These are phyloP conservation scores for Mucuna pruriens DNA, from an alignment of 306 rosid species.

Conservation along the genomic window DNA sequence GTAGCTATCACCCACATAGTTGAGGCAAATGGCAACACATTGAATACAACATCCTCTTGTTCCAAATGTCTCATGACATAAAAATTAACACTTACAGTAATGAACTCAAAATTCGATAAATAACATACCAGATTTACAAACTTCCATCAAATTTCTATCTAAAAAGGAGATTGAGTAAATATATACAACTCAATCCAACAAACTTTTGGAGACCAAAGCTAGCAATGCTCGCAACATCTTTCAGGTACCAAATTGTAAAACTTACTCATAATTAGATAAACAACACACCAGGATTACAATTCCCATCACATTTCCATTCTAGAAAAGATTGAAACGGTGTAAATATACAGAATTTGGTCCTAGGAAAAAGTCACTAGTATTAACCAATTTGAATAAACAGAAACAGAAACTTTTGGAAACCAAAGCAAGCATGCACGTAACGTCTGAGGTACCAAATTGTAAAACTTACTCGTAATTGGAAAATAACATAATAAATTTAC, in stretches of 20 bases:
- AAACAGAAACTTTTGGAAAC: not conserved
- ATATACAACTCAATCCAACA: not conserved
- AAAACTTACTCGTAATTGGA: not conserved
- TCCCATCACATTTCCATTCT: not conserved
- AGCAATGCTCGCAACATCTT: not conserved
- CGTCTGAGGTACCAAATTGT: not conserved
- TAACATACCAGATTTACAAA: not conserved
- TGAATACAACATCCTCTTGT: not conserved
- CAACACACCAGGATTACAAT: not conserved
- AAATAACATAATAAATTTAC: not conserved
- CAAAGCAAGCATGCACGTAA: not conserved
- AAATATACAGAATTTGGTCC: not conserved
- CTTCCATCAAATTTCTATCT: not conserved
- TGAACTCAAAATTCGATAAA: not conserved
- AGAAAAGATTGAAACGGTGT: not conserved
- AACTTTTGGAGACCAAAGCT: not conserved
- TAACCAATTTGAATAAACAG: not conserved
- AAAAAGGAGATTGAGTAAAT: not conserved
- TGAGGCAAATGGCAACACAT: not conserved
- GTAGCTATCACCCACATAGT: not conserved
- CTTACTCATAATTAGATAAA: not conserved
- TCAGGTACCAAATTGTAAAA: not conserved
- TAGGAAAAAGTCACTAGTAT: not conserved
- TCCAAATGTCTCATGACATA: not conserved
- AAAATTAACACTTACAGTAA: not conserved